phyloP scores from a whole-genome alignment of 2,329 filamentous ascomycete genomes.

The Penicillium sp. region DNA sequence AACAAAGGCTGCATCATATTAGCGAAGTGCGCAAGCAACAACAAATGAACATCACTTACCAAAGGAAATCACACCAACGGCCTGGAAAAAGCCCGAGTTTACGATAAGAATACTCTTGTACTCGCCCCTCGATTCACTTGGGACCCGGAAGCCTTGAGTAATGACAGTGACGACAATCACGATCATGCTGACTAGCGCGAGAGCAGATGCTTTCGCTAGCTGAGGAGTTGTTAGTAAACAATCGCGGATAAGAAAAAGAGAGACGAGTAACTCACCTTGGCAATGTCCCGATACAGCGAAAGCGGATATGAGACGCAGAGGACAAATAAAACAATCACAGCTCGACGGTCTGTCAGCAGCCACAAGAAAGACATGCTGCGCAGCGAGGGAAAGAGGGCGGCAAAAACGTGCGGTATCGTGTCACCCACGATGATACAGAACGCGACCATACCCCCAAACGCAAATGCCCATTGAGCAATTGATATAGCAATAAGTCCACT shows the following conservation, averaged over 20 bases:
- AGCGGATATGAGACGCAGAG: constrained; percentile 85
- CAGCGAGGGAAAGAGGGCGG: constrained; percentile 76
- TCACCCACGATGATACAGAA: constrained; percentile 98
- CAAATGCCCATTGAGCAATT: constrained; percentile 95
- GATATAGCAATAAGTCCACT: constrained; percentile 85
- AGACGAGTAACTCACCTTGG: constrained; percentile 64
- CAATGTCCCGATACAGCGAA: constrained; percentile 92
- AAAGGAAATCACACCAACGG: constrained; percentile 96
- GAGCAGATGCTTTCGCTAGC: constrained; percentile 92
- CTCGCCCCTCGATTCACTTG: constrained; percentile 67
- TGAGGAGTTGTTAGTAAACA: constrained; percentile 44
- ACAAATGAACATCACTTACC: constrained; percentile 52
- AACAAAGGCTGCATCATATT: constrained; percentile 57
- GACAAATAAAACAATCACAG: constrained; percentile 84
- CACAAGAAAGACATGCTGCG: constrained; percentile 72
- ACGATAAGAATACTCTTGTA: constrained; percentile 71
- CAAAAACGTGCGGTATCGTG: constrained; percentile 86
- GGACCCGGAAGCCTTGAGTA: constrained; percentile 74
- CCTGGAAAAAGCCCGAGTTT: constrained; percentile 87
- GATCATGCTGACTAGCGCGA: constrained; percentile 89
- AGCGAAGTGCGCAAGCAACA: constrained; percentile 23
- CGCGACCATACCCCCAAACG: constrained; percentile 97
- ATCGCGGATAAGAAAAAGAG: neutral
- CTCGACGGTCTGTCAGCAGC: constrained; percentile 75
- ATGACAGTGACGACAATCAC: constrained; percentile 86